Evolutionary conservation across 345 rosid species (phyloP), one percentile per base, ranked within the genome.

Genomic region (Tarenaya hassleriana): DNA sequence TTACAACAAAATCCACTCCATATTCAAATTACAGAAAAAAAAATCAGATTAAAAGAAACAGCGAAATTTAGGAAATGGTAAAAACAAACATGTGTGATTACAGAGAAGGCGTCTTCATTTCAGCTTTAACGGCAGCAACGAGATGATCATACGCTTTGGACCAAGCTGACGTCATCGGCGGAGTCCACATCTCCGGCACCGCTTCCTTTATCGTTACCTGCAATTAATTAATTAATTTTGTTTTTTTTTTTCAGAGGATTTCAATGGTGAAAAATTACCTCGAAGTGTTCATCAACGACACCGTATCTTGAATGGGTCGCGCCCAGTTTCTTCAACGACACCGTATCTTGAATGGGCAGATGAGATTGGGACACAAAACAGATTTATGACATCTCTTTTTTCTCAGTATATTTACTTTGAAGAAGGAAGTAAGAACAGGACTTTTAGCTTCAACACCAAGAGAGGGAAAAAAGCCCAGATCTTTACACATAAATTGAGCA

Each of bases 151-250:
- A 89, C 41, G 94, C 90, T 59, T 77, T 72, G 43, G 74, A 86
- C 86, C 95, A 83, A 13, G 95, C 94, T 32, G 52, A 61, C 71
- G 83, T 86, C 95, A 83, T 79, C 53, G 83, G 84, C 12, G 77
- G 63, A 15, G 89, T 81, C 94, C 95, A 81, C 81, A 86, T 83
- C 67, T 89, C 95, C 5, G 81, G 80, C 9, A 83, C 81, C 7
- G 86, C 97, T 29, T 81, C 95, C 44, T 79, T 78, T 61, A 89
- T 75, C 16, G 80, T 83, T 51, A 83, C 94, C 68, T 79, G 1
- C 40, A 89, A 60, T 46, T 95, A 84, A 77, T n/a, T 67, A 86
- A 62, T 72, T 83, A 0, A 78, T 58, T 29, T 83, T 88, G 94
- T 81, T 42, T 41, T 16, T 15, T 10, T 29, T 8, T 12, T 12